phyloP scores from a whole-genome alignment of 75 land plant species.

The Larix kaempferi region DNA sequence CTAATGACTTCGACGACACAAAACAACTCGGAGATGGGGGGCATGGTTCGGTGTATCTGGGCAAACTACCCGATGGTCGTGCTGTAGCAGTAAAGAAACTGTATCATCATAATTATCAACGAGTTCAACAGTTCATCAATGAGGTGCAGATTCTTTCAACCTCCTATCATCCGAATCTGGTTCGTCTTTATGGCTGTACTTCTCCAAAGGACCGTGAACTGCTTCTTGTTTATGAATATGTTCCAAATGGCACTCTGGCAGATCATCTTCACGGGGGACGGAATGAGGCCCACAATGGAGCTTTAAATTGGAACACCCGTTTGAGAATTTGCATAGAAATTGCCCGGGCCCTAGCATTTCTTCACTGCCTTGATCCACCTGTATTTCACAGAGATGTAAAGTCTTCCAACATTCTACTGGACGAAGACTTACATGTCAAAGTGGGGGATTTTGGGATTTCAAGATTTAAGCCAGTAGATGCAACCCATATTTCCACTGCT shows the following conservation, averaged over 20 bases:
- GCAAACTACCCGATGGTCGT: constrained; percentile 8
- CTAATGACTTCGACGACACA: constrained; percentile 18
- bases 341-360: constrained; percentile 31
- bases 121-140: constrained; percentile 20
- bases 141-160: constrained; percentile 25
- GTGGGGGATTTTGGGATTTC: constrained; percentile 1
- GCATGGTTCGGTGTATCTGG: constrained; percentile 14
- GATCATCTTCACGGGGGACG: constrained; percentile 27
- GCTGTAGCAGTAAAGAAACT: constrained; percentile 14
- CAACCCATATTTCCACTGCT: constrained; percentile 24
- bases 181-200: constrained; percentile 45
- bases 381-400: constrained; percentile 24
- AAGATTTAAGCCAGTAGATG: constrained; percentile 4
- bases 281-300: too few species aligned
- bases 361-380: constrained; percentile 22
- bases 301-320: constrained; percentile 21
- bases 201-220: constrained; percentile 29
- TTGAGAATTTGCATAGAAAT: constrained; percentile 31
- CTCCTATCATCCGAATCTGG: constrained; percentile 39
- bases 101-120: background rate
- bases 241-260: constrained; percentile 34
- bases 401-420: constrained; percentile 21
- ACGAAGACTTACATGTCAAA: background rate
- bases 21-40: constrained; percentile 23
- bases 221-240: constrained; percentile 47